Base-by-base conservation (phyloP, 1,284 basidiomycete genomes). In the Neonothopanus nambi region DNA sequence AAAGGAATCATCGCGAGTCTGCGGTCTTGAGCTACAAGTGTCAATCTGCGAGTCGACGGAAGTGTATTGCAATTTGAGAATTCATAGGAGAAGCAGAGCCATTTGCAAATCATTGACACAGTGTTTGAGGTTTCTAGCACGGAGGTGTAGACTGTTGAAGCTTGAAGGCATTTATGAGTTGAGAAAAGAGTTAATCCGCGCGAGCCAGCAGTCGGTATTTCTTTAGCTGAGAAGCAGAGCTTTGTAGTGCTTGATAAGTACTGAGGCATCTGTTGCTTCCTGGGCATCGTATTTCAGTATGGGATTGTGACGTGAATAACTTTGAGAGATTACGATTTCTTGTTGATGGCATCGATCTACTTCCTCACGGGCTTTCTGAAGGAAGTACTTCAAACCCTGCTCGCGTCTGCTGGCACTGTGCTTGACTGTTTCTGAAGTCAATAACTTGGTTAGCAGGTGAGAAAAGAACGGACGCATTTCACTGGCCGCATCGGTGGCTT, bases 281-380 rank as follows among this genome's bases (percentile, higher is more conserved):
- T 61, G 45, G 3, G 38, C 5, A 42, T n/a, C 8, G 7, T 20
- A 23, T 6, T n/a, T 40, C 33, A 18, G 30, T 11, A 40, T 46
- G 17, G 1, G 46, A 26, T 37, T 17, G 37, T 12, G 12, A 23
- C 12, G 18, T 20, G 42, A 39, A 18, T 33, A 41, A 12, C 17
- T 20, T 42, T 6, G 39, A 17, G 17, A 13, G 40, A 53, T 17
- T 42, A 63, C 65, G 48, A 55, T 59, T 52, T 64, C 59, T 21
- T 59, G 53, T 38, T 62, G 55, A 33, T 52, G 54, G 42, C 60
- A 50, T 40, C 57, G 50, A 36, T 61, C 59, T 5, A 67, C 46
- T 43, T 65, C 60, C 7, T 45, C 44, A 21, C 60, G 60, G 28
- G 64, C 64, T 41, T 59, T 53, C 24, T 51, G 57, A 26, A 63